Base-by-base conservation (phyloP, 768 basidiomycete genomes). In the Boletus patriciae region DNA sequence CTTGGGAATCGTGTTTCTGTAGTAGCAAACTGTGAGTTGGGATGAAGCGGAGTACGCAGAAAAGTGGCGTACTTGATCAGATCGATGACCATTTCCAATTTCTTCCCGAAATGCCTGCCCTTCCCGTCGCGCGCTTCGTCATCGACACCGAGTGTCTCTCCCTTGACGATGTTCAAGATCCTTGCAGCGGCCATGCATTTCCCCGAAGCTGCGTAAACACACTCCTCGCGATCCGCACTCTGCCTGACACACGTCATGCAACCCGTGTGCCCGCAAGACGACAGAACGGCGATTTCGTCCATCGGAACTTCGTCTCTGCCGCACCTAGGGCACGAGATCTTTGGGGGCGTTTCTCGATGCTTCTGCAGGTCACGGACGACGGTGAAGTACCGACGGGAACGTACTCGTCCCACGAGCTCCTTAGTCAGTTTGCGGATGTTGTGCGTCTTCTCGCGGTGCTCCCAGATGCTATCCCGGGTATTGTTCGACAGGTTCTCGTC, bases 201-300 rank as follows among this genome's bases (percentile, higher is more conserved):
- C 11, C 84, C 86, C 4, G 82, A 80, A 6, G 78, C 78, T 23
- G 84, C 83, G 62, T 89, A 86, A 27, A 94, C 85, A 64, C 94
- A 97, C 64, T 88, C 86, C 68, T 94, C 90, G 48, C 78, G 81
- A 58, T 86, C 85, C 3, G 94, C 93, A 42, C 83, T 84, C 18
- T 76, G 73, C 58, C 76, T 80, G 60, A 97, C 89, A 66, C 92
- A 94, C 3, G 78, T 72, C 62, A 83, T 70, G 65, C 92, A 94
- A 4, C 94, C 93, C 66, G 83, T 86, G 69, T 98, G 94, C 9
- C 94, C 94, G 62, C 94, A 98, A 21, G 92, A 93, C 6, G 94
- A 95, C 34, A 96, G 78, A 4, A 97, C 87, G 21, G 92, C 88
- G 54, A 92, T 77, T 51, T 94, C 88, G 11, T 78, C 74, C 60